Evolutionary conservation across 169 alveolate genomes (phyloP).

Genomic region (Babesia bigemina): DNA sequence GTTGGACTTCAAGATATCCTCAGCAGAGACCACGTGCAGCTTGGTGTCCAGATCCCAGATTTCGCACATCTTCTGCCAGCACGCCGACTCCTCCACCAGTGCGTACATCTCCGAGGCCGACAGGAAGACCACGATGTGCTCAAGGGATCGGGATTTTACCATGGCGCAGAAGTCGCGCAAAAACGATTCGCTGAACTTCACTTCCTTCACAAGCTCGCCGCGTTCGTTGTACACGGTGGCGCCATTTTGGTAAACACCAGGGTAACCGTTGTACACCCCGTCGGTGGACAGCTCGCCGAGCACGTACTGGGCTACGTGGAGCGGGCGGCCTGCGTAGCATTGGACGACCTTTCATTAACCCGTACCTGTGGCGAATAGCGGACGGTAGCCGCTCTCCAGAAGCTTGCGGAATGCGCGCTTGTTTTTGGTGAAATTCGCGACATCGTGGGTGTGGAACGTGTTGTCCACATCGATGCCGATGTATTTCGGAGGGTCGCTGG

Average conservation of each 20-base stretch:
- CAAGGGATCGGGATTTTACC: background rate
- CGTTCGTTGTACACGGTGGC: conserved; percentile 1
- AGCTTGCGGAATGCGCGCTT: conserved; percentile 45
- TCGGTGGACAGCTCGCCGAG: background rate
- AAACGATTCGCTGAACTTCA: background rate
- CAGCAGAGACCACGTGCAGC: background rate
- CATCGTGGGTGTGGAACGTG: conserved; percentile 44
- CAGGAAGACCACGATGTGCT: conserved; percentile 8
- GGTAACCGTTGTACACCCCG: conserved; percentile 28
- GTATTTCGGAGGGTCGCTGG: conserved; percentile 52
- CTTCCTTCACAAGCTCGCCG: background rate
- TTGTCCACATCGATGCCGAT: conserved; percentile 66
- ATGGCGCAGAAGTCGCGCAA: conserved; percentile 1
- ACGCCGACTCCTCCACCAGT: background rate
- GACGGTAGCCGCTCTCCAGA: conserved; percentile 27
- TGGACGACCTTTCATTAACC: background rate
- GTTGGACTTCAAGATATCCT: background rate
- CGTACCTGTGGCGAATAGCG: conserved; percentile 63
- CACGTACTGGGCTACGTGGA: background rate
- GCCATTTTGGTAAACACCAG: conserved; percentile 10
- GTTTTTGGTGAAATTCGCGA: conserved; percentile 32
- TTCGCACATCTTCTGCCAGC: background rate
- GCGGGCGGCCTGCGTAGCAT: conserved; percentile 11
- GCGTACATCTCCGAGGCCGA: background rate
- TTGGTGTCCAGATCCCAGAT: background rate